These are phyloP conservation scores for Colletotrichum caudatum DNA, from an alignment of 2,329 filamentous ascomycete genomes.

Conservation along the genomic window DNA sequence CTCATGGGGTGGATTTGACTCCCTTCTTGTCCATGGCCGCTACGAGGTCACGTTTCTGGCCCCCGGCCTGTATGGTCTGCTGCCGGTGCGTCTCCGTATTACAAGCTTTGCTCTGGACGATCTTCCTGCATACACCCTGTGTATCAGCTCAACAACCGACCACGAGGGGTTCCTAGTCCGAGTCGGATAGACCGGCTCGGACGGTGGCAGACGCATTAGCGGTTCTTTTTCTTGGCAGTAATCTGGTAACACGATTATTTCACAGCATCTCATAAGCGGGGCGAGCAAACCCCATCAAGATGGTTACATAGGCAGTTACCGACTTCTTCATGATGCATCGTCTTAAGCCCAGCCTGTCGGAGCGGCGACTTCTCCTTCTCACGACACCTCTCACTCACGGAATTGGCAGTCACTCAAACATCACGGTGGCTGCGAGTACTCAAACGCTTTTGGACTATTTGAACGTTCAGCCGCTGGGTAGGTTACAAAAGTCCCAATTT, in stretches of 20 bases:
- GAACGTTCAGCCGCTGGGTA: neutral
- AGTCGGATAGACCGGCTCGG: neutral
- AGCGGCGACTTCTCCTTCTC: neutral
- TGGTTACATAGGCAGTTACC: neutral
- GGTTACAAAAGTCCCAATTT: constrained; percentile 22
- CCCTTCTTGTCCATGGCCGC: neutral
- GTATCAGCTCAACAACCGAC: no score
- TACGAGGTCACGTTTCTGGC: no score
- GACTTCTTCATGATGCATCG: neutral
- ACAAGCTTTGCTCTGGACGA: neutral
- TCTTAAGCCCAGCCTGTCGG: no score
- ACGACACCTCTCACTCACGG: neutral
- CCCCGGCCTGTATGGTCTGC: neutral
- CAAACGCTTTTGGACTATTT: neutral
- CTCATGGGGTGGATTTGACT: neutral
- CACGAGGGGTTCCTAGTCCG: neutral
- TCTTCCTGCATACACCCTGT: neutral
- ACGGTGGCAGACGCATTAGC: neutral
- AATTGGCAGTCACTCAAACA: neutral
- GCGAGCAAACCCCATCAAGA: neutral
- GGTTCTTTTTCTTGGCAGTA: no score
- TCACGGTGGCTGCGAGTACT: neutral
- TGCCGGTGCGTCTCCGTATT: neutral
- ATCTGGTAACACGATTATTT: neutral
- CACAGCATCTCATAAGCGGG: neutral